Conservation (phyloP, 257 asterid genomes). For the Solanum lycopersicoides region DNA sequence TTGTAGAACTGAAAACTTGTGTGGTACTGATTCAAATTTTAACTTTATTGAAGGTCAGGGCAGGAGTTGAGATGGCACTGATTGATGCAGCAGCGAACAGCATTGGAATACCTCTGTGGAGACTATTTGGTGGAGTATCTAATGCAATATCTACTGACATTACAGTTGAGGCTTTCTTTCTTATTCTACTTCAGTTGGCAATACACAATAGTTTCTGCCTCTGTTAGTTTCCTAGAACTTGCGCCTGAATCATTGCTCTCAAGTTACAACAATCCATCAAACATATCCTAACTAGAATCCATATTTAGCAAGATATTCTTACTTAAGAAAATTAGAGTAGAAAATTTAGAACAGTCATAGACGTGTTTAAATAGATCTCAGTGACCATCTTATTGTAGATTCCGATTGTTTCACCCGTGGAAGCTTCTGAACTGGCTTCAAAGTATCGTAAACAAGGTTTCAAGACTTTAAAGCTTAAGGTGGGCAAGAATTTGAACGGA, state of each 20-base stretch:
- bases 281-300: neutral
- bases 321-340: neutral
- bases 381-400: conserved; percentile 32
- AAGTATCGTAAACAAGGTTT: conserved; percentile 56
- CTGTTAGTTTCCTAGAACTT: neutral
- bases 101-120: conserved; percentile 77
- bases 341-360: neutral
- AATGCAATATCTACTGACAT: conserved; percentile 65
- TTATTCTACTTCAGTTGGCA: neutral
- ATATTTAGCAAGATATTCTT: neutral
- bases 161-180: conserved; percentile 38
- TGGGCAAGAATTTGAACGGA: conserved; percentile 56
- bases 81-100: conserved; percentile 87
- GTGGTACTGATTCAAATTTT: conserved; percentile 11
- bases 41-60: conserved; percentile 69
- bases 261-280: neutral
- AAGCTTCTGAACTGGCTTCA: conserved; percentile 78
- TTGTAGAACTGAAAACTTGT: neutral
- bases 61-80: conserved; percentile 93
- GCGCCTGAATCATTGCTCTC: neutral
- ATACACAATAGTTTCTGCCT: neutral
- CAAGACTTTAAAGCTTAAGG: conserved; percentile 77
- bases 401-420: conserved; percentile 70
- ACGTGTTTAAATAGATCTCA: neutral
- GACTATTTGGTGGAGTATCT: conserved; percentile 83